These are phyloP conservation scores for Aspergillus thermomutatus DNA, from an alignment of 2,329 filamentous ascomycete species.

Conservation along the genomic window DNA sequence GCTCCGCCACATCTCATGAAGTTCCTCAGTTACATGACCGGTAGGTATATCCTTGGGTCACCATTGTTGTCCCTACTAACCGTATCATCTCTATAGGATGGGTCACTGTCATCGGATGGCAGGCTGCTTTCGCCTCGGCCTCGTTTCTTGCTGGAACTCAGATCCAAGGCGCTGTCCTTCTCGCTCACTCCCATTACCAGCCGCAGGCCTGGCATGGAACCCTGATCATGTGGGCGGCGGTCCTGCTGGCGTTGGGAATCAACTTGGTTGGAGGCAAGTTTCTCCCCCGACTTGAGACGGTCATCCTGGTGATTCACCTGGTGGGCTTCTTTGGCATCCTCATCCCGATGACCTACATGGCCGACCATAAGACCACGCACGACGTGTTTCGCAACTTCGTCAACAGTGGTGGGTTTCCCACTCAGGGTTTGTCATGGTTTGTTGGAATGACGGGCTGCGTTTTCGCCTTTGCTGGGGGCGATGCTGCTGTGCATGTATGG, in stretches of 20 bases:
- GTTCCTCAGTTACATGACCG: constrained; percentile 38
- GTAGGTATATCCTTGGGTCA: constrained; percentile 8
- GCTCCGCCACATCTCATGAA: constrained; percentile 33
- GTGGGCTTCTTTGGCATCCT: constrained; percentile 52
- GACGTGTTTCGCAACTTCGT: constrained; percentile 48
- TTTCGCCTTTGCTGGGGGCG: constrained; percentile 37
- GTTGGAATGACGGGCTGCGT: constrained; percentile 34
- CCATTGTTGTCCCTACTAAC: neutral
- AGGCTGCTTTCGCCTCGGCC: constrained; percentile 40
- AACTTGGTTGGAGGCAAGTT: constrained; percentile 44
- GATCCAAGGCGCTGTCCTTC: constrained; percentile 35
- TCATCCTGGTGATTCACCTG: constrained; percentile 50
- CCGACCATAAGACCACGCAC: constrained; percentile 38
- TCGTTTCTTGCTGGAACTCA: constrained; percentile 30
- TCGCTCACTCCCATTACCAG: constrained; percentile 38
- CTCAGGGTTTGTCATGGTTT: constrained; percentile 39
- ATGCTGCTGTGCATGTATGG: constrained; percentile 39
- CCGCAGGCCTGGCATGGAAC: constrained; percentile 49
- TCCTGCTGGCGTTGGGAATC: constrained; percentile 36
- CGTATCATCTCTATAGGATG: constrained; percentile 26
- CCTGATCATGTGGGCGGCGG: constrained; percentile 46
- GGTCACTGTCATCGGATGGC: constrained; percentile 44
- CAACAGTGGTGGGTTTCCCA: constrained; percentile 46
- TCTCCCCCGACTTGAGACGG: constrained; percentile 48
- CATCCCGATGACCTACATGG: constrained; percentile 44